Conservation (phyloP, 345 rosid species). For the Boechera divaricarpa region DNA sequence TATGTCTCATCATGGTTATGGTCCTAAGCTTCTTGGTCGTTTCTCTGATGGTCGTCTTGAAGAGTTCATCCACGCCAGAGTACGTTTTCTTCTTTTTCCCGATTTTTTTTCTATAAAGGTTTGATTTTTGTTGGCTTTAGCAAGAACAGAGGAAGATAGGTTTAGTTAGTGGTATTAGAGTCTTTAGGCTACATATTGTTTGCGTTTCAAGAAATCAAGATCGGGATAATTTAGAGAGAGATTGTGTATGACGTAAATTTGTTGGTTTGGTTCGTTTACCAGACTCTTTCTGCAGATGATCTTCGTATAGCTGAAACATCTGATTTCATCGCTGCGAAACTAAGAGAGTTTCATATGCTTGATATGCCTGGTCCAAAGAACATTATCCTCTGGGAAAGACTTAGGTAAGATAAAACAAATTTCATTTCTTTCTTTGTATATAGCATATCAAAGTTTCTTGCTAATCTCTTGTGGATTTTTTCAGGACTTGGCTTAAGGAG, state of each 20-base stretch:
- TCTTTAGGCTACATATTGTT: conserved; percentile 27
- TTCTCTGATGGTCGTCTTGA: conserved; percentile 85
- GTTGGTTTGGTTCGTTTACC: conserved; percentile 44
- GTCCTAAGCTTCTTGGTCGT: conserved; percentile 90
- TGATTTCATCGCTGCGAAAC: conserved; percentile 68
- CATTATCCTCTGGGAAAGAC: conserved; percentile 72
- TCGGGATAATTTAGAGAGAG: background rate
- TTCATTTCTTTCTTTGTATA: background rate
- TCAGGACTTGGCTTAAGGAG: conserved; percentile 63
- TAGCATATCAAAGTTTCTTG: background rate
- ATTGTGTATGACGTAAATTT: conserved; percentile 26
- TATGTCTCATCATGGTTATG: conserved; percentile 87
- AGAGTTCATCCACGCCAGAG: conserved; percentile 94
- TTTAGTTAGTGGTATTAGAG: background rate
- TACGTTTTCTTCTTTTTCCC: conserved; percentile 34
- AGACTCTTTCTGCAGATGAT: conserved; percentile 94
- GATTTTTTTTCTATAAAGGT: background rate
- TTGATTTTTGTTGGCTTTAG: background rate
- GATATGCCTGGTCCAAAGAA: conserved; percentile 74
- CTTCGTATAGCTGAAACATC: conserved; percentile 71
- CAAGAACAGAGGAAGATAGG: conserved; percentile 22
- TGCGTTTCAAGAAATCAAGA: conserved; percentile 23
- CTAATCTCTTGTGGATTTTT: background rate
- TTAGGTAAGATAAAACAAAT: conserved; percentile 53
- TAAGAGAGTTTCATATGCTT: conserved; percentile 86